These are phyloP conservation scores for Dujonia santamariae DNA, from an alignment of 1,139 yeast genomes.

Conservation along the genomic window DNA sequence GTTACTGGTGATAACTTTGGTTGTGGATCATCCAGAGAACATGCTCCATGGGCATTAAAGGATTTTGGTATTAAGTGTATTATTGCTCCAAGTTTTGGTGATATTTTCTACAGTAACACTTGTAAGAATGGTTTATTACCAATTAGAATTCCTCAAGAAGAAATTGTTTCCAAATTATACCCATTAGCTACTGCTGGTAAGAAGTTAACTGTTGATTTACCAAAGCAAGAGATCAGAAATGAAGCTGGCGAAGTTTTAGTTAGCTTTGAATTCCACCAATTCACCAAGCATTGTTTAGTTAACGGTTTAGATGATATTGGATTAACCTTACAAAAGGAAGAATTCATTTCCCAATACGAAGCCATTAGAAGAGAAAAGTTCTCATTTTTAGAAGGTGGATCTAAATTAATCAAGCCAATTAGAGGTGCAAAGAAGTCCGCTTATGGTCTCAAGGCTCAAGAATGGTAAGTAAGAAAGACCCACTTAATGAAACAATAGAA, in stretches of 20 bases:
- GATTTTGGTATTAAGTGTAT: conserved; percentile 95
- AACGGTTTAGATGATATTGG: conserved; percentile 98
- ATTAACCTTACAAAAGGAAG: conserved; percentile 86
- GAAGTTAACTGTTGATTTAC: conserved; percentile 75
- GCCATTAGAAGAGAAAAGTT: conserved; percentile 69
- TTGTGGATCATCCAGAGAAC: conserved; percentile 98
- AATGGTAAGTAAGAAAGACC: conserved; percentile 53
- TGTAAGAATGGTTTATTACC: conserved; percentile 94
- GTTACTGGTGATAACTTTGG: conserved; percentile 98
- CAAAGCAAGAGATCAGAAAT: conserved; percentile 70
- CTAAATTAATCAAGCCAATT: conserved; percentile 62
- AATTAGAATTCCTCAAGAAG: conserved; percentile 76
- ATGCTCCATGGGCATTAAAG: conserved; percentile 98
- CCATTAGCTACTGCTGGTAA: conserved; percentile 79
- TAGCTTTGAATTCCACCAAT: conserved; percentile 82
- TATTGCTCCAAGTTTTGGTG: conserved; percentile 98
- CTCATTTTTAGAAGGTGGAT: conserved; percentile 90
- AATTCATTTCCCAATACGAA: conserved; percentile 71
- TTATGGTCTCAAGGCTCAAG: conserved; percentile 71
- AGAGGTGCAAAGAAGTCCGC: conserved; percentile 67
- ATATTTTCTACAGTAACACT: conserved; percentile 94
- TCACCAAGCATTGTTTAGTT: conserved; percentile 90
- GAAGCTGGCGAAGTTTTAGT: conserved; percentile 71
- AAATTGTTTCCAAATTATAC: conserved; percentile 64
- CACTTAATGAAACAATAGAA: conserved; percentile 1